Conservation (phyloP, 179 eudicot species). For the Nepenthes alata region DNA sequence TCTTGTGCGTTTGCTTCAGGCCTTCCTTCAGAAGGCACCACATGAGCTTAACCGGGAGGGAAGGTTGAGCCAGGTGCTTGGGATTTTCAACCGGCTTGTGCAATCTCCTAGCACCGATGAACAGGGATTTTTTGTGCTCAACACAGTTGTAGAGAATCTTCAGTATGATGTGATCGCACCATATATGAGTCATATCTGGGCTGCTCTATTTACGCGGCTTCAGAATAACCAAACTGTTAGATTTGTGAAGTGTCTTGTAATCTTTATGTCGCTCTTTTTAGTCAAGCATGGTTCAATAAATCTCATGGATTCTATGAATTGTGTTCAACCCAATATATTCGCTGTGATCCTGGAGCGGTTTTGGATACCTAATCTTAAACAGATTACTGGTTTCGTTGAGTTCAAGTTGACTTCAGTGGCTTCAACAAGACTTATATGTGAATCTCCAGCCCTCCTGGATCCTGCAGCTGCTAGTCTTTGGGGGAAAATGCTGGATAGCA, state of each 20-base stretch:
- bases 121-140: conserved; percentile 87
- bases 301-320: conserved; percentile 53
- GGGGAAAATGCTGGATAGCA: conserved; percentile 88
- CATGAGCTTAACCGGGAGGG: conserved; percentile 62
- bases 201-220: conserved; percentile 52
- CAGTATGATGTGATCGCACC: conserved; percentile 54
- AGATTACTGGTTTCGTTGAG: conserved; percentile 71
- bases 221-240: conserved; percentile 47
- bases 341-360: conserved; percentile 54
- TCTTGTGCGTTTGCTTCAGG: conserved; percentile 86
- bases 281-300: conserved; percentile 68
- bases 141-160: conserved; percentile 76
- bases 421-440: conserved; percentile 71
- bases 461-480: conserved; percentile 43
- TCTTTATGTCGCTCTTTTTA: conserved; percentile 76
- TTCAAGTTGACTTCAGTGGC: conserved; percentile 79
- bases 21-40: conserved; percentile 83
- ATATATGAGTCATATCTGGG: conserved; percentile 46
- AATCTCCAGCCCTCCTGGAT: conserved; percentile 47
- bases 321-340: conserved; percentile 57
- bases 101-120: conserved; percentile 65
- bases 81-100: conserved; percentile 60
- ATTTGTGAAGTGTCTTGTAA: conserved; percentile 57
- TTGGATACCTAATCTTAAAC: conserved; percentile 78
- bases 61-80: conserved; percentile 51